Conservation (phyloP, 192 early-diverging fungal species). For the Coemansia sp. region DNA sequence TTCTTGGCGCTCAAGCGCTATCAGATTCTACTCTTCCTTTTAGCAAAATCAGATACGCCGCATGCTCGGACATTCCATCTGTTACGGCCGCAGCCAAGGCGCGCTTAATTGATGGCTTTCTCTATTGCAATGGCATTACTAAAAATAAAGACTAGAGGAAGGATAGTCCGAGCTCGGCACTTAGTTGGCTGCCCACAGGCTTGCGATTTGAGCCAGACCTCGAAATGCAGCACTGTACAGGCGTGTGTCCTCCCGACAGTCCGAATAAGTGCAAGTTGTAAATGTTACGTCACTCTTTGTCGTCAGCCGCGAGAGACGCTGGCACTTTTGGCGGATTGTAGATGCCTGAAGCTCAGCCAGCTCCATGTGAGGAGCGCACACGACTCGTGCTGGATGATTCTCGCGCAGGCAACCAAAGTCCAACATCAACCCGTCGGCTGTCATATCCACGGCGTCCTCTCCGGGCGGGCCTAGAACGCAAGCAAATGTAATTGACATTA, state of each 20-base stretch:
- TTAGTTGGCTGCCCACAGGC: slow-evolving; percentile 2
- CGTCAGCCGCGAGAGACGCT: background rate
- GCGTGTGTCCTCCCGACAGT: background rate
- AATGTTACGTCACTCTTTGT: background rate
- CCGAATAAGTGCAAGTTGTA: background rate
- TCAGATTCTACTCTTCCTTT: background rate
- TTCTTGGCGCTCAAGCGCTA: background rate
- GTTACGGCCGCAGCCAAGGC: background rate
- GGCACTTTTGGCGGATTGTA: slow-evolving; percentile 22
- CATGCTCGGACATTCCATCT: background rate
- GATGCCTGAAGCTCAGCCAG: slow-evolving; percentile 16
- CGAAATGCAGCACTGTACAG: slow-evolving; percentile 8
- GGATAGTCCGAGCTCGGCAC: background rate
- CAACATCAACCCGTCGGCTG: background rate
- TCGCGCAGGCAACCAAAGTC: slow-evolving; percentile 16
- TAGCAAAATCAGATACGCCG: background rate
- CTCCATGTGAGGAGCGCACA: slow-evolving; percentile 13
- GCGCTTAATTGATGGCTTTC: background rate
- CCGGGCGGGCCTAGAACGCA: background rate
- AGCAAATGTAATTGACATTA: slow-evolving; percentile 3
- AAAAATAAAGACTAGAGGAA: background rate
- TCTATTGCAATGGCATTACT: background rate
- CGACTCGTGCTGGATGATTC: slow-evolving; percentile 12
- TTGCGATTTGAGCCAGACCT: background rate
- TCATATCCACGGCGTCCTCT: background rate